Percentiles rank a stretch among this genome's conserved stretches.
Conservation (phyloP, 345 rosid genomes). For the Boechera retrofracta region DNA sequence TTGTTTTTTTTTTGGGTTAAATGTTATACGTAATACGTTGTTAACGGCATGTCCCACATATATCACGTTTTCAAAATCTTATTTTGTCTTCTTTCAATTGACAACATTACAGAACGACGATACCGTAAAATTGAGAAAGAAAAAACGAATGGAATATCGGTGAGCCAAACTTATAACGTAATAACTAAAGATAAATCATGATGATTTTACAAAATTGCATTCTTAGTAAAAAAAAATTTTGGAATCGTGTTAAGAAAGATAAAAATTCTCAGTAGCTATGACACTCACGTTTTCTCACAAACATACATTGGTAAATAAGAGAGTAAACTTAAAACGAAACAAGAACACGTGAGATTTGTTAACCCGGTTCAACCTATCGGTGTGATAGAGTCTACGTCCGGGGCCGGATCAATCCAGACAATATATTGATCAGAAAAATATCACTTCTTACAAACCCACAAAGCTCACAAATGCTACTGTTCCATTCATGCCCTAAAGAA, state of each 20-base stretch:
- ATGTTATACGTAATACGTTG: background rate
- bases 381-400: too few species aligned
- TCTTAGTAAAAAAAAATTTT: background rate
- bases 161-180: background rate
- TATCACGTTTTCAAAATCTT: background rate
- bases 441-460: too few species aligned
- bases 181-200: constrained; percentile 1
- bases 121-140: background rate
- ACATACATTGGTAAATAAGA: too few species aligned
- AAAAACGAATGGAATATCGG: background rate
- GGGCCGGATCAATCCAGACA: too few species aligned
- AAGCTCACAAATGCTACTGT: too few species aligned
- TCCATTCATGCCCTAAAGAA: too few species aligned
- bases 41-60: constrained; percentile 4
- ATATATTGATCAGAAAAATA: too few species aligned
- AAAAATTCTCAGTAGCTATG: too few species aligned
- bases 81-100: background rate
- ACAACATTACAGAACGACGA: background rate
- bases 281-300: too few species aligned
- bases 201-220: constrained; percentile 10
- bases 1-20: background rate
- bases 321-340: too few species aligned
- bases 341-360: too few species aligned
- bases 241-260: background rate
- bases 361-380: too few species aligned